A percentile compares a stretch with the other conserved stretches of the same genome.
Evolutionary conservation across 148 eudicot genomes (phyloP).

Genomic region (Oxyria digyna): DNA sequence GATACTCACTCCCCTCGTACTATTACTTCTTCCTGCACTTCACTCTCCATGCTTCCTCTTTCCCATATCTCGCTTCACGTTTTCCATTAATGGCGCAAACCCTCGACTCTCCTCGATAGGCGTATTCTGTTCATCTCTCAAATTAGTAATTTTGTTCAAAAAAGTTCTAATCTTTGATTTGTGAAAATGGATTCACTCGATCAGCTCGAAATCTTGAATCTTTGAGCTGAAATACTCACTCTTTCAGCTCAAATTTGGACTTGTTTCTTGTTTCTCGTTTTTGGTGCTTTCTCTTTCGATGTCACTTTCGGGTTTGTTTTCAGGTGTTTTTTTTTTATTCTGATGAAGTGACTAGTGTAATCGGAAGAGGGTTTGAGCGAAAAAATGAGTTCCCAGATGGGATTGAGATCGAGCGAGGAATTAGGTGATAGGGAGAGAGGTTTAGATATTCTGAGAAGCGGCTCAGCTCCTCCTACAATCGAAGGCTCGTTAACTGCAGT

Average conservation of each 20-base stretch:
- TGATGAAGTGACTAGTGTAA: conserved; percentile 2
- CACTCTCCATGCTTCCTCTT: not conserved
- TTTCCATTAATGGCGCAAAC: not conserved
- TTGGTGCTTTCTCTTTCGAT: not conserved
- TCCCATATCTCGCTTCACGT: not conserved
- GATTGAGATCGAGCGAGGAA: conserved; percentile 42
- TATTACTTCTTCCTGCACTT: not conserved
- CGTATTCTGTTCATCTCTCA: too few relatives aligned
- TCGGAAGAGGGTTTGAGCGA: too few relatives aligned
- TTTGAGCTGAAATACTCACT: not conserved
- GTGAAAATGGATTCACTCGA: not conserved
- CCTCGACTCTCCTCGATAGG: not conserved
- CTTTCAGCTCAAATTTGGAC: not conserved
- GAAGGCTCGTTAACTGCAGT: conserved; percentile 89
- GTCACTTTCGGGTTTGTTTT: conserved; percentile 4
- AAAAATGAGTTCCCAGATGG: conserved; percentile 38
- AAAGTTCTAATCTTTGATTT: too few relatives aligned
- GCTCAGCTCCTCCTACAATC: conserved; percentile 96
- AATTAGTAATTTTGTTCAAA: too few relatives aligned
- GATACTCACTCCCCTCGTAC: not conserved
- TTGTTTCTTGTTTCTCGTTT: not conserved
- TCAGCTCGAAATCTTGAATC: not conserved
- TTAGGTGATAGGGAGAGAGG: conserved; percentile 28
- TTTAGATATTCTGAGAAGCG: conserved; percentile 54
- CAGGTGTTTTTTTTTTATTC: not conserved